Evolutionary conservation across 768 basidiomycete genomes (phyloP).

Genomic region (Tulasnella sp.): DNA sequence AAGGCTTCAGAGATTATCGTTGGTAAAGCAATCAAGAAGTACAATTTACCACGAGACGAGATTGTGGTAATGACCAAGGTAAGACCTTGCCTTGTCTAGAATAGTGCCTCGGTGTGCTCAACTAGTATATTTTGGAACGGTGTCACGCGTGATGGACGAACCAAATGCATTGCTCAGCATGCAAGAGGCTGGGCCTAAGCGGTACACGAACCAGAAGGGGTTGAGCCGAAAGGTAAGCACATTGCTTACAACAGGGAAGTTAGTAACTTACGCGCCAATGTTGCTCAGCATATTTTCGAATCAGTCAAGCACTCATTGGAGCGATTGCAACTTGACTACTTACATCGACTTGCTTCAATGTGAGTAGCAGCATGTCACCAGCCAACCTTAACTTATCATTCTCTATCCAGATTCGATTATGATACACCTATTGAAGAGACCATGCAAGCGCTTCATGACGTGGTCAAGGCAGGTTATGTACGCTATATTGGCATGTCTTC

Average conservation of each 20-base stretch:
- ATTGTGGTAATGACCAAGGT: slow-evolving; percentile 67
- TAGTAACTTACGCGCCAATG: background rate
- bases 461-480: slow-evolving; percentile 37
- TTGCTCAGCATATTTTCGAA: slow-evolving; percentile 37
- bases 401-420: slow-evolving; percentile 7
- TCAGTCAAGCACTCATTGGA: slow-evolving; percentile 30
- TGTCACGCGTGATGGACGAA: slow-evolving; percentile 11
- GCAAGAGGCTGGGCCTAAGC: slow-evolving; percentile 14
- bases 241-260: background rate
- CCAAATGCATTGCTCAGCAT: background rate
- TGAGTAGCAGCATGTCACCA: slow-evolving; percentile 11
- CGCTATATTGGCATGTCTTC: slow-evolving; percentile 29
- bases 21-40: slow-evolving; percentile 59
- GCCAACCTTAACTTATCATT: too few species aligned
- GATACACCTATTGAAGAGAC: slow-evolving; percentile 25
- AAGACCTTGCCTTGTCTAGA: slow-evolving; percentile 19
- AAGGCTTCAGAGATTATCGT: slow-evolving; percentile 52
- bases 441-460: slow-evolving; percentile 34
- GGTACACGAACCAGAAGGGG: slow-evolving; percentile 22
- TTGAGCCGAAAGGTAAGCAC: slow-evolving; percentile 13
- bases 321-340: slow-evolving; percentile 34
- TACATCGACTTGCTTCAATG: slow-evolving; percentile 35
- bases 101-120: too few species aligned
- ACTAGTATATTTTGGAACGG: slow-evolving; percentile 21
- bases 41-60: slow-evolving; percentile 42